Evolutionary conservation across 352 stramenopile genomes (phyloP).

Genomic region (Hyaloperonospora brassicae): DNA sequence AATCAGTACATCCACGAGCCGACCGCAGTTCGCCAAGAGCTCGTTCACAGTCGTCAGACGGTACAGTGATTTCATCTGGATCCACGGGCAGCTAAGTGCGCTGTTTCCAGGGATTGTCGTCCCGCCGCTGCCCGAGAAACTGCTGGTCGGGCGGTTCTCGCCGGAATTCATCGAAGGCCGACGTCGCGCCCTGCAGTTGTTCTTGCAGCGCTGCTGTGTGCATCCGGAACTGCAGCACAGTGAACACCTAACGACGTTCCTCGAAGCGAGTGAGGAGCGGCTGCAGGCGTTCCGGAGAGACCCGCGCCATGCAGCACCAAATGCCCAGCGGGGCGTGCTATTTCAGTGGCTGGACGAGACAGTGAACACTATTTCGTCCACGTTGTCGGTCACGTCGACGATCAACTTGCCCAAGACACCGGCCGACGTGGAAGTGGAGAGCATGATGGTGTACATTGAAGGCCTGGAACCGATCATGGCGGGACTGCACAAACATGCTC

Average conservation of each 20-base stretch:
- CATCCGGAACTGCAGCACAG: slow-evolving; percentile 82
- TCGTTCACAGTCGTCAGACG: slow-evolving; percentile 89
- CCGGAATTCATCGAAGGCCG: slow-evolving; percentile 87
- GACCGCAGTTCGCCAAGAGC: slow-evolving; percentile 76
- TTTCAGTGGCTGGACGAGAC: slow-evolving; percentile 88
- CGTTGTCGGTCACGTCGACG: slow-evolving; percentile 34
- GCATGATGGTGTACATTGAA: slow-evolving; percentile 95
- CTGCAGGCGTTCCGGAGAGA: slow-evolving; percentile 59
- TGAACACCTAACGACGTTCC: slow-evolving; percentile 76
- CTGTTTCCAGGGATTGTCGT: slow-evolving; percentile 89
- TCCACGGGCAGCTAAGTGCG: slow-evolving; percentile 84
- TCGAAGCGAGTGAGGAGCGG: slow-evolving; percentile 71
- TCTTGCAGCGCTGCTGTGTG: slow-evolving; percentile 65
- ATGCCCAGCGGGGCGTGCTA: slow-evolving; percentile 44
- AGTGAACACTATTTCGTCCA: slow-evolving; percentile 75
- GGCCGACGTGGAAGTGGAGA: slow-evolving; percentile 91
- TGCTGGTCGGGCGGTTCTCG: slow-evolving; percentile 90
- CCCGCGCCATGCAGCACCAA: slow-evolving; percentile 39
- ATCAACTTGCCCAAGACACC: slow-evolving; percentile 75
- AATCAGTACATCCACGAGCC: slow-evolving; percentile 73
- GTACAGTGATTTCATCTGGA: slow-evolving; percentile 95
- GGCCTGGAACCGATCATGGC: slow-evolving; percentile 93
- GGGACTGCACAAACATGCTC: slow-evolving; percentile 90
- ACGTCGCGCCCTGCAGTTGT: slow-evolving; percentile 70
- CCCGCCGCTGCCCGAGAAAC: slow-evolving; percentile 93